Evolutionary conservation across 176 grass and related monocot species (phyloP), one percentile per base, ranked within the genome.

Genomic region (Carex parvula): DNA sequence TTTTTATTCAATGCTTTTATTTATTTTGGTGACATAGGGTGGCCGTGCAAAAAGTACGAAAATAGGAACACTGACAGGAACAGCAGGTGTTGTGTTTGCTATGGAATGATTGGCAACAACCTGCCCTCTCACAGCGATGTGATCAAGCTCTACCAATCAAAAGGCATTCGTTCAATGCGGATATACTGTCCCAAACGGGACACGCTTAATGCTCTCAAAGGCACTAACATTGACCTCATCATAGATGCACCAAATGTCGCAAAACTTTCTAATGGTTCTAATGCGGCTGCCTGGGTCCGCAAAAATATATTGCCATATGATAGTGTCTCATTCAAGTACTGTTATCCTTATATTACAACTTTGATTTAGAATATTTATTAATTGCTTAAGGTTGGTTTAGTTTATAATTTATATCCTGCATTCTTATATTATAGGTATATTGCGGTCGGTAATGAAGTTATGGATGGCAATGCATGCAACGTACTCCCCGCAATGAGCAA

Each of bases 401-500:
- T 68, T 68, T 68, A 68, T 75, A 18, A 68, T 68, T 68, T 68
- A 68, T 35, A n/a, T 68, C 50, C 6, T 50, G 9, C 44, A 50
- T 29, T 77, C 8, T 41, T 21, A 29, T 29, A 90, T 8, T 42
- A 93, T 79, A 88, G 59, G 81, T 94, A 97, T 79, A 89, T 97
- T 58, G 88, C 89, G 4, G 94, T 90, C n/a, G 94, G 94, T 11
- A 97, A 94, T 67, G 91, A 94, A 81, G 83, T 97, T 2, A 70
- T 35, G 13, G 89, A 87, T 18, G 82, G 53, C 13, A 57, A 0
- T 18, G 53, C 82, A 10, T 62, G 59, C 64, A 86, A 65, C 65
- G 84, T 97, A 72, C 86, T 97, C 33, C 91, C 91, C 14, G 91
- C 89, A 50, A 94, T 97, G 89, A 58, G 63, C 65, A 97, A 91